Evolutionary conservation across 2,329 filamentous ascomycete genomes (phyloP).

Genomic region (Cadophora gregata): DNA sequence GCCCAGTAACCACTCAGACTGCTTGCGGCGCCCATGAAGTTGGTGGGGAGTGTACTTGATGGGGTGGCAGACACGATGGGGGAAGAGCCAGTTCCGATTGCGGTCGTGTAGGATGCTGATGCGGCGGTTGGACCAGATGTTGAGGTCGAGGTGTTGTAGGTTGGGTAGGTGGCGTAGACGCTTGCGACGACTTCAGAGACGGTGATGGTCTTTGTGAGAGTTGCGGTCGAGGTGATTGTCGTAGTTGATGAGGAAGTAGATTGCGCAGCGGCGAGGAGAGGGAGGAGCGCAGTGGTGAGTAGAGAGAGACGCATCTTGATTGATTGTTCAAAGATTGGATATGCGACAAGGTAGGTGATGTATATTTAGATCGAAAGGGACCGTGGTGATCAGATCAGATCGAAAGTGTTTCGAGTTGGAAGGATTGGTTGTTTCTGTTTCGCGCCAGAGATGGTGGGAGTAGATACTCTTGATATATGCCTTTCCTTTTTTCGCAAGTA

Average conservation of each 20-base stretch:
- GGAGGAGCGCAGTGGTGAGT: constrained; percentile 57
- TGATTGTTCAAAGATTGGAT: constrained; percentile 14
- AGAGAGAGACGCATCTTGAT: constrained; percentile 52
- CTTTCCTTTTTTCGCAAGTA: constrained; percentile 1
- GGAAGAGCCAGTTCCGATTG: constrained; percentile 25
- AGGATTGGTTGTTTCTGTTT: constrained; percentile 10
- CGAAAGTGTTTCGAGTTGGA: constrained; percentile 11
- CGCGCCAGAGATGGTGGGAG: not conserved
- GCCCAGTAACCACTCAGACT: constrained; percentile 51
- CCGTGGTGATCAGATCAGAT: constrained; percentile 15
- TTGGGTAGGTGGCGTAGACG: constrained; percentile 47
- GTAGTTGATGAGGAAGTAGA: constrained; percentile 42
- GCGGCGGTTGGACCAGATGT: constrained; percentile 40
- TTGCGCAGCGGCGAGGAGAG: constrained; percentile 57
- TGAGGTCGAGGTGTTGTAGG: constrained; percentile 42
- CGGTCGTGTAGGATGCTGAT: constrained; percentile 32
- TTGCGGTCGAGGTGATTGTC: constrained; percentile 55
- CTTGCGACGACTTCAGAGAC: constrained; percentile 52
- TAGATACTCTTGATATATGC: not conserved
- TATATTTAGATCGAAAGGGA: constrained; percentile 13
- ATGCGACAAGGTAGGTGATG: not conserved
- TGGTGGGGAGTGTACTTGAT: constrained; percentile 45
- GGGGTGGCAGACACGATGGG: constrained; percentile 32
- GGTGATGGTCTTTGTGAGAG: constrained; percentile 58
- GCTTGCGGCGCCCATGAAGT: constrained; percentile 51